Base-by-base conservation (phyloP, 768 basidiomycete species). In the Tylopilus subfusipes region DNA sequence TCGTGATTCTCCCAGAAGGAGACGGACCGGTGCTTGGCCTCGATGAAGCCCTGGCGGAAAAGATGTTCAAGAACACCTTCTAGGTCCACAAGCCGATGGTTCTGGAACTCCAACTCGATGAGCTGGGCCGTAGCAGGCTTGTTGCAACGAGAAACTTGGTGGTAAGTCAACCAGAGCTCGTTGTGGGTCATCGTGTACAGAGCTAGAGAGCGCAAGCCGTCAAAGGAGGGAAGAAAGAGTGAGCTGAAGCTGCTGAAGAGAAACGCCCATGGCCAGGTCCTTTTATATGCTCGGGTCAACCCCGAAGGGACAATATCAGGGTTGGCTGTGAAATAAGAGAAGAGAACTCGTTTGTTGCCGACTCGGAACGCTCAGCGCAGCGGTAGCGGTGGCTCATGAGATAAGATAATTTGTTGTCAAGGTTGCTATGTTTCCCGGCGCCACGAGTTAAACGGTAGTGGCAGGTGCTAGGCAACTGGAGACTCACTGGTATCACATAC, bases 151-250 rank as follows among this genome's bases (percentile, higher is more conserved):
- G 78, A 81, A 34, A 68, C 69, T 58, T 78, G 74, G 59, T 77
- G 74, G 68, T 78, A 81, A 47, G 75, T 73, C 51, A 80, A 68
- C 77, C 77, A 79, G 63, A 80, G 70, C 58, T 78, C 78, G 39
- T 71, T 71, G 57, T 64, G 48, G 52, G 55, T 62, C 68, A 71
- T 71, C 54, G 48, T 52, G 52, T 21, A 34, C 36, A 43, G 44
- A 52, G 29, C 33, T 25, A 46, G 39, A 42, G 55, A 42, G 21
- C 19, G 42, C 40, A 34, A 46, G 42, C 21, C 18, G 48, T 48
- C 22, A 18, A 52, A 50, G 14, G 25, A 54, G n/a, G 24, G 22
- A 36, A 29, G 14, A 33, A 42, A 46, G 40, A 31, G 30, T 25
- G 18, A 42, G 47, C 2, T 47, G 19, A 42, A 40, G 38, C 21